These are phyloP conservation scores for Alternaria alternata DNA, from an alignment of 2,329 filamentous ascomycete genomes.

Conservation along the genomic window DNA sequence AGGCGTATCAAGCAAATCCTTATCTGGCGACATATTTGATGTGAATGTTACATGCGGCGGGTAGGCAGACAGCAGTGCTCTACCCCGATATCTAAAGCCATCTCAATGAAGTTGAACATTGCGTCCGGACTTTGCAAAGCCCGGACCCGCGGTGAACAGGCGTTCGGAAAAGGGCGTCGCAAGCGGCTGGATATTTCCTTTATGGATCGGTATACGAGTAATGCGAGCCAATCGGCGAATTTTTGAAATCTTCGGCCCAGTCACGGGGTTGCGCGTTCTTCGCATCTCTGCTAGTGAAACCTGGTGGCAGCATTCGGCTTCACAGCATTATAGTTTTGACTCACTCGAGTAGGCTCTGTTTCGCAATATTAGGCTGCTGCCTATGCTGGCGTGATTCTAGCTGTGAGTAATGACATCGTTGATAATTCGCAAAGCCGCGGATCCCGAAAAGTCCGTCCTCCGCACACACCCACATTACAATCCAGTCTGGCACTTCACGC, in stretches of 20 bases:
- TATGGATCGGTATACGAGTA: conserved; percentile 3
- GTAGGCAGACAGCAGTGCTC: background rate
- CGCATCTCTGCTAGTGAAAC: background rate
- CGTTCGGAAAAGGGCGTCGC: background rate
- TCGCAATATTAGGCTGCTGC: background rate
- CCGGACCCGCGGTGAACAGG: background rate
- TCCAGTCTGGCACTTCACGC: conserved; percentile 24
- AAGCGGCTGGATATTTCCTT: conserved; percentile 1
- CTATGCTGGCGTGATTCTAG: background rate
- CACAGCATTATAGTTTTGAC: background rate
- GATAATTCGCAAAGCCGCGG: conserved; percentile 17
- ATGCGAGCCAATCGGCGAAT: conserved; percentile 6
- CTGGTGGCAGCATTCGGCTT: background rate
- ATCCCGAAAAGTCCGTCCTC: conserved; percentile 25
- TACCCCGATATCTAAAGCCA: background rate
- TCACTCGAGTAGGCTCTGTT: background rate
- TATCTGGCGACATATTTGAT: conserved; percentile 18
- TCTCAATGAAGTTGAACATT: background rate
- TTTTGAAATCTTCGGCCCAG: background rate
- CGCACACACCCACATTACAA: conserved; percentile 15
- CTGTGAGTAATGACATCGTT: conserved; percentile 24
- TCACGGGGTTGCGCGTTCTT: conserved; percentile 19
- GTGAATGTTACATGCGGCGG: background rate
- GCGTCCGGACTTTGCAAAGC: conserved; percentile 1
- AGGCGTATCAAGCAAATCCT: conserved; percentile 14